phyloP scores from a whole-genome alignment of 306 rosid species.

The Acacia acuminata region DNA sequence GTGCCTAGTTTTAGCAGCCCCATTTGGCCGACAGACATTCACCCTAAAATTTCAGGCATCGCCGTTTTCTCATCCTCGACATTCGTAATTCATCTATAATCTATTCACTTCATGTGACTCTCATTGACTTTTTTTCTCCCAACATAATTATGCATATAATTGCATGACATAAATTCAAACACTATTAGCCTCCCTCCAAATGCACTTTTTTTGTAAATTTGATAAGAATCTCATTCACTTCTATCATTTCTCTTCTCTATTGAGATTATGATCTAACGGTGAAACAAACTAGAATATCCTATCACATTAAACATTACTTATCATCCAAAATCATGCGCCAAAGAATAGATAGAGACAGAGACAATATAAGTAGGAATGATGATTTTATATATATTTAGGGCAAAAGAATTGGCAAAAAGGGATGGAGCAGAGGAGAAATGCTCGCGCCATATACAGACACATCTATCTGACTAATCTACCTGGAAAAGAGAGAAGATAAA shows the following conservation, averaged over 20 bases:
- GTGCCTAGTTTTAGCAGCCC: background rate
- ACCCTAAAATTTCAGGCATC: slow-evolving; percentile 26
- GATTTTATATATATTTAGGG: background rate
- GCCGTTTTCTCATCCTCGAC: background rate
- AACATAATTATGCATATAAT: background rate
- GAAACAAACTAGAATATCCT: too few relatives aligned
- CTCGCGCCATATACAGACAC: background rate
- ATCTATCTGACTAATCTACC: background rate
- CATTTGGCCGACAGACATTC: slow-evolving; percentile 44
- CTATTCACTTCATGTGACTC: background rate
- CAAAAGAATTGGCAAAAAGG: background rate
- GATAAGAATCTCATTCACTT: too few relatives aligned
- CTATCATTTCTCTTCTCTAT: too few relatives aligned
- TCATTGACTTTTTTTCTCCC: background rate
- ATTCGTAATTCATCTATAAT: background rate
- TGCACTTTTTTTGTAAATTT: background rate
- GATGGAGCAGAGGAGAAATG: background rate
- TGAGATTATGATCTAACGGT: too few relatives aligned
- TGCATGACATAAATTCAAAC: background rate
- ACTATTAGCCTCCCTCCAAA: background rate
- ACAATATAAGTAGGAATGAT: background rate
- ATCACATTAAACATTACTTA: background rate
- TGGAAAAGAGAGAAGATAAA: background rate
- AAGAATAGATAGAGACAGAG: too few relatives aligned
- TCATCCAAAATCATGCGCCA: too few relatives aligned